A percentile compares a stretch with the other conserved stretches of the same genome.
phyloP scores from a whole-genome alignment of 352 stramenopile genomes.

The Hyaloperonospora brassicae region DNA sequence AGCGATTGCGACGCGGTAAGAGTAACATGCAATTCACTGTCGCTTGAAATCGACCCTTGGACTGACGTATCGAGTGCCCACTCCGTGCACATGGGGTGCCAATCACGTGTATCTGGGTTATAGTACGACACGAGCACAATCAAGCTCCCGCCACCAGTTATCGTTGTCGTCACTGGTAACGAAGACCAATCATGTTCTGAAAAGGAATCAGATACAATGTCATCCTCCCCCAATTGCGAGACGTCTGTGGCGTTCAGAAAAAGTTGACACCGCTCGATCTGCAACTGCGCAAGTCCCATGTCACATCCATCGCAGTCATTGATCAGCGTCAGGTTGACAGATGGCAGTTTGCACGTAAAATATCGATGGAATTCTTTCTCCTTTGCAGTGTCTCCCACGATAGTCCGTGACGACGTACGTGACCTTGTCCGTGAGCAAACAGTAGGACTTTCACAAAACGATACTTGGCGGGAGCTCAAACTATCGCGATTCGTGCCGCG shows the following conservation, averaged over 20 bases:
- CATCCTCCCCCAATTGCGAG: constrained; percentile 9
- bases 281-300: constrained; percentile 74
- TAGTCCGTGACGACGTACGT: constrained; percentile 19
- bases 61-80: constrained; percentile 66
- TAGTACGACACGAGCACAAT: constrained; percentile 69
- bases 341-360: constrained; percentile 62
- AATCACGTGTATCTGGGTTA: constrained; percentile 72
- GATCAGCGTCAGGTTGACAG: constrained; percentile 67
- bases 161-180: constrained; percentile 30
- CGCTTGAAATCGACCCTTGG: constrained; percentile 35
- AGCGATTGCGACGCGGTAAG: constrained; percentile 62
- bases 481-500: constrained; percentile 13
- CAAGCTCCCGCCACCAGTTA: constrained; percentile 61
- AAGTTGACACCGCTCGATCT: constrained; percentile 57
- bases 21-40: constrained; percentile 67
- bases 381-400: constrained; percentile 8
- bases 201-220: constrained; percentile 17
- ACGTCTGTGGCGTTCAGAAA: constrained; percentile 71
- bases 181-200: constrained; percentile 5
- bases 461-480: constrained; percentile 6
- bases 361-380: constrained; percentile 63
- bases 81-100: constrained; percentile 75
- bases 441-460: constrained; percentile 1
- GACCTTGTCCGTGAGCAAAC: constrained; percentile 9
- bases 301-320: constrained; percentile 84